Conservation (phyloP, 2,329 filamentous ascomycete species). For the Aspergillus sp. region DNA sequence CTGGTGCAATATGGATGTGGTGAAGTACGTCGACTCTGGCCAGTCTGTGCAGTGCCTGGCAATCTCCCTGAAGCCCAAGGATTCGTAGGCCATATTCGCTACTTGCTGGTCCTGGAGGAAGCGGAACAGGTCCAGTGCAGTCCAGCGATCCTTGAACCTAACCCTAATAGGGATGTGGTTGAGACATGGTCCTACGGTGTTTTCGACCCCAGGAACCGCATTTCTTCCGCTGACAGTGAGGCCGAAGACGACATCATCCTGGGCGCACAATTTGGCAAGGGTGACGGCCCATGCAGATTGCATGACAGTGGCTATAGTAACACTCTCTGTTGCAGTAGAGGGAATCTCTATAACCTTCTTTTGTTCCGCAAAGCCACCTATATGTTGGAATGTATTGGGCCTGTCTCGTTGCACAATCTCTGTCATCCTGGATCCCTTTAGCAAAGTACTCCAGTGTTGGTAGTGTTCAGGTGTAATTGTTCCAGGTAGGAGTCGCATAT, state of each 20-base stretch:
- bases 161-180: constrained; percentile 67
- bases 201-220: constrained; percentile 55
- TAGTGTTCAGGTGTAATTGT: constrained; percentile 50
- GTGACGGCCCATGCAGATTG: constrained; percentile 67
- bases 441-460: constrained; percentile 62
- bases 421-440: constrained; percentile 56
- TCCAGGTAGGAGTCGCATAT: constrained; percentile 43
- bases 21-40: constrained; percentile 43
- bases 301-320: constrained; percentile 65
- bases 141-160: constrained; percentile 53
- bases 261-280: constrained; percentile 55
- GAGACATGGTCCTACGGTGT: constrained; percentile 65
- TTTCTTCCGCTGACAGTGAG: constrained; percentile 67
- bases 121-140: constrained; percentile 53
- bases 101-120: constrained; percentile 60
- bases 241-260: constrained; percentile 63
- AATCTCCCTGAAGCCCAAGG: constrained; percentile 57
- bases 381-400: constrained; percentile 36
- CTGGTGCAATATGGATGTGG: constrained; percentile 42
- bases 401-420: constrained; percentile 35
- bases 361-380: constrained; percentile 37
- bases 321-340: constrained; percentile 53
- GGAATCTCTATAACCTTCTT: constrained; percentile 36
- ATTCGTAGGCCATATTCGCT: constrained; percentile 56
- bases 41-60: constrained; percentile 44